These are phyloP conservation scores for Schwanniomyces vanrijiae DNA, from an alignment of 805 yeast species.

Conservation along the genomic window DNA sequence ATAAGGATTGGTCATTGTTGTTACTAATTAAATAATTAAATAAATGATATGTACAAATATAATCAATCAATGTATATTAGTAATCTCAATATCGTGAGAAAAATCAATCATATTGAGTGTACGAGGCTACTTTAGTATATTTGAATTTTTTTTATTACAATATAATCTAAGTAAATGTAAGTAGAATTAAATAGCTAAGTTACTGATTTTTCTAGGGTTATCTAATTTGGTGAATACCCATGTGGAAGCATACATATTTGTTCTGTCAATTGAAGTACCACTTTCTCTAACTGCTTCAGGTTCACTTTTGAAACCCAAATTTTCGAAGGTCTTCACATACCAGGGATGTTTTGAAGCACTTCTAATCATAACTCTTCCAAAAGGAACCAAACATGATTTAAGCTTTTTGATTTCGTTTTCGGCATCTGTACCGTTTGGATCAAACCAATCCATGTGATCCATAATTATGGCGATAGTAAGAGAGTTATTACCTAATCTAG, in stretches of 20 bases:
- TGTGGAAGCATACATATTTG: slow-evolving; percentile 86
- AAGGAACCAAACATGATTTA: slow-evolving; percentile 57
- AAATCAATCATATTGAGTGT: background rate
- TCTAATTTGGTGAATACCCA: slow-evolving; percentile 70
- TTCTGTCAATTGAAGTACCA: slow-evolving; percentile 71
- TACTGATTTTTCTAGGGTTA: slow-evolving; percentile 48
- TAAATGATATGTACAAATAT: background rate
- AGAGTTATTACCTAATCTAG: slow-evolving; percentile 59
- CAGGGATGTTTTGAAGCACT: slow-evolving; percentile 75
- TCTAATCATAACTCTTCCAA: slow-evolving; percentile 76
- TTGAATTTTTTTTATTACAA: background rate
- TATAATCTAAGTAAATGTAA: background rate
- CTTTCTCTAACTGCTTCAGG: slow-evolving; percentile 68
- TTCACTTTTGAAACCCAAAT: slow-evolving; percentile 63
- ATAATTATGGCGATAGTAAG: slow-evolving; percentile 77
- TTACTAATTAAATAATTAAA: background rate
- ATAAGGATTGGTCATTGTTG: slow-evolving; percentile 42
- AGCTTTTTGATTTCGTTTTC: slow-evolving; percentile 65
- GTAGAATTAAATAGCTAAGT: slow-evolving; percentile 30
- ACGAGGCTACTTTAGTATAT: no score
- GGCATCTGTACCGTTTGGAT: slow-evolving; percentile 63
- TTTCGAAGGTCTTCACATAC: slow-evolving; percentile 71
- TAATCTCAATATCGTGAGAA: background rate
- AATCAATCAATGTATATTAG: background rate
- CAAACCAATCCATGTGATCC: slow-evolving; percentile 95